Base-by-base conservation (phyloP, 2,329 filamentous ascomycete genomes). In the Colletotrichum destructivum region DNA sequence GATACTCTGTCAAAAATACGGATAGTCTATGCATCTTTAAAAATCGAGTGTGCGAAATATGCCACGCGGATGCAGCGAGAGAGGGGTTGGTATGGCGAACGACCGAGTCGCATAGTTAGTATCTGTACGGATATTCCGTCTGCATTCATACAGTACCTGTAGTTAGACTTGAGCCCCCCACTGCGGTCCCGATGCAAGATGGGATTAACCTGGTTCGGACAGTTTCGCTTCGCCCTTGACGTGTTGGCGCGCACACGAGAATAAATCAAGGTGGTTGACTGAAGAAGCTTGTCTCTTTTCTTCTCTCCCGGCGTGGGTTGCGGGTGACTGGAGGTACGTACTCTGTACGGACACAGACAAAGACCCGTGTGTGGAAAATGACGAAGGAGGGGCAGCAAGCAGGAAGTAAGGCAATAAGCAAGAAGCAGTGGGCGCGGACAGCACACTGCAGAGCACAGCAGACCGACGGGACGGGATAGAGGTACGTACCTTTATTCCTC, bases 321-420 rank as follows among this genome's bases (percentile, higher is more conserved):
- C 21, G 16, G 16, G 26, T 47, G 54, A 15, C 40, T 15, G 18
- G 9, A 47, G n/a, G 46, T 47, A 47, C 18, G 46, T 49, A 49
- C n/a, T 23, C 15, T 16, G 44, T 51, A 23, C 31, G 5, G 31
- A 9, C 31, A 9, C 31, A 35, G 31, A 35, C 31, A 9, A 1
- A 35, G 31, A 35, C 31, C 31, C 1, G 52, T 35, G 35, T 13
- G 26, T 35, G 52, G 35, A 55, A 54, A 55, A 64, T 31, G 51
- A 46, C 51, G 51, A 35, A 56, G 55, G 31, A 52, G 63, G 63
- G 44, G 42, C 62, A 65, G 42, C 31, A 31, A 31, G 31, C 31
- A 9, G 6, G 8, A 31, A 31, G 26, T 31, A 31, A 6, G 26
- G 26, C 26, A 31, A 8, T 9, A 35, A 35, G 31, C 31, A 35